Conservation (phyloP, 148 eudicot genomes). For the Silene conica region DNA sequence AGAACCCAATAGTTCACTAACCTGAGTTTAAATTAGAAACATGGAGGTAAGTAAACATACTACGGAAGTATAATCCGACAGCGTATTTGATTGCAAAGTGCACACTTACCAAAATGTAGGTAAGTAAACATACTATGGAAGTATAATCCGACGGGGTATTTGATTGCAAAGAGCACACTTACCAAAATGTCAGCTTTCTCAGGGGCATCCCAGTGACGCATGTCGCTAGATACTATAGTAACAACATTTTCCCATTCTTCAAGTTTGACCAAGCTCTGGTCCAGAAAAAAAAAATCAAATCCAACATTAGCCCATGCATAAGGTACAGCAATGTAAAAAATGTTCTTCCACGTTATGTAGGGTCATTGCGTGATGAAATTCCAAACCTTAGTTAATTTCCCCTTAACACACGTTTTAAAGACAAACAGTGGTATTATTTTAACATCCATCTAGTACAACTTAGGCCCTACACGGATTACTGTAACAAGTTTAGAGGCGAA, state of each 20-base stretch:
- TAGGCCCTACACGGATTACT: too few relatives aligned
- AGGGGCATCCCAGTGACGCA: conserved; percentile 98
- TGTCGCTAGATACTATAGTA: conserved; percentile 80
- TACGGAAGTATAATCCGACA: conserved; percentile 1
- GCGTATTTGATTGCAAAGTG: not conserved
- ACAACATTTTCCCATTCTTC: conserved; percentile 90
- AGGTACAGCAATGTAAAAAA: not conserved
- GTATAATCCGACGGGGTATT: not conserved
- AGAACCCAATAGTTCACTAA: conserved; percentile 93
- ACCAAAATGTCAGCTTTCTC: conserved; percentile 98
- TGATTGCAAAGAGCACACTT: conserved; percentile 9
- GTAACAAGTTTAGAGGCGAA: too few relatives aligned
- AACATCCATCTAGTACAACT: too few relatives aligned
- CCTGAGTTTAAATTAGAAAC: conserved; percentile 37
- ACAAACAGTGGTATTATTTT: too few relatives aligned
- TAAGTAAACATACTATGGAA: conserved; percentile 17
- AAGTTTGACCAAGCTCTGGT: conserved; percentile 86
- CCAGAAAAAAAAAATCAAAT: conserved; percentile 11
- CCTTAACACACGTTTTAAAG: too few relatives aligned
- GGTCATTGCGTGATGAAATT: too few relatives aligned
- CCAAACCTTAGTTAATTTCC: too few relatives aligned
- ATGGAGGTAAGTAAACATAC: conserved; percentile 13
- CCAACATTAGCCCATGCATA: conserved; percentile 6
- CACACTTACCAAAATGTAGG: conserved; percentile 27
- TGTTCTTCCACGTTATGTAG: too few relatives aligned